Evolutionary conservation across 352 stramenopile genomes (phyloP).

Genomic region (Pythium chondricola): DNA sequence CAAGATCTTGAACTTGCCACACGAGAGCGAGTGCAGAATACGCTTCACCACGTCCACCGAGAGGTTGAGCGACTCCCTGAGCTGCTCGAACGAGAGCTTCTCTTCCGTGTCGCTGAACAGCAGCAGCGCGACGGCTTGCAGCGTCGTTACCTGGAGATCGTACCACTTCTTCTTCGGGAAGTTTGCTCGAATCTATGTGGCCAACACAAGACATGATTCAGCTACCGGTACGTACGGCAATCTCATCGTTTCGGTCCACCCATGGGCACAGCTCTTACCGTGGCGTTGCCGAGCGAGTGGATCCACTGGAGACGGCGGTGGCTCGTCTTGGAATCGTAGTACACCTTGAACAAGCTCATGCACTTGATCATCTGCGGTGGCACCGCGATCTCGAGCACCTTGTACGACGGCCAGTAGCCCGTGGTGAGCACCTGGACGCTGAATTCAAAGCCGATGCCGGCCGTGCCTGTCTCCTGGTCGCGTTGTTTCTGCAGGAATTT

Average conservation of each 20-base stretch:
- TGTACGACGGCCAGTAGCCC: constrained; percentile 98
- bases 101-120: constrained; percentile 91
- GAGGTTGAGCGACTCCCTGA: constrained; percentile 92
- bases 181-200: constrained; percentile 67
- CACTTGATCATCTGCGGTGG: constrained; percentile 92
- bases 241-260: too few species aligned
- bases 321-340: constrained; percentile 91
- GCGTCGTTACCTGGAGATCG: constrained; percentile 96
- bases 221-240: too few species aligned
- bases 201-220: too few species aligned
- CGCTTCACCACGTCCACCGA: constrained; percentile 95
- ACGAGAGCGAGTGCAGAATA: constrained; percentile 97
- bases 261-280: constrained; percentile 34
- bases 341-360: constrained; percentile 96
- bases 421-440: constrained; percentile 97
- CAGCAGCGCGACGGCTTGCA: constrained; percentile 95
- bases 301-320: constrained; percentile 96
- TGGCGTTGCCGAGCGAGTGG: constrained; percentile 95
- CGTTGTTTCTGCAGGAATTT: constrained; percentile 84
- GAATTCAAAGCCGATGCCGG: constrained; percentile 87
- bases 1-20: constrained; percentile 98
- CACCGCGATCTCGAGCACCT: constrained; percentile 93
- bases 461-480: constrained; percentile 45
- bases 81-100: constrained; percentile 84
- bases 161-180: constrained; percentile 91